Conservation (phyloP, 1,139 yeast genomes). For the Yarrowia galli region DNA sequence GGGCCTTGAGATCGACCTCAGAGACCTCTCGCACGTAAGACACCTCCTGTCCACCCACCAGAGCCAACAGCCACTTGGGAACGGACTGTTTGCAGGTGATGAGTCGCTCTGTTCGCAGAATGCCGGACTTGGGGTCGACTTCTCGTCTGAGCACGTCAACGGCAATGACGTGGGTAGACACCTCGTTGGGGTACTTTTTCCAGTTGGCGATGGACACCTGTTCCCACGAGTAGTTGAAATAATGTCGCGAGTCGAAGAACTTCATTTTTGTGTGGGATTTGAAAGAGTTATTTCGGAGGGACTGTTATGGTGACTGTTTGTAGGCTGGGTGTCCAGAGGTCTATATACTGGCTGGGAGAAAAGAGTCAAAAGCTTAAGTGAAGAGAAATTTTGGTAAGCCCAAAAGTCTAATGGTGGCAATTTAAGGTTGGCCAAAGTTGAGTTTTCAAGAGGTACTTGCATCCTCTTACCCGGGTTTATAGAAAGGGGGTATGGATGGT, state of each 20-base stretch:
- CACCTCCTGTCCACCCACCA: slow-evolving; percentile 76
- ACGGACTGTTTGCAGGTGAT: slow-evolving; percentile 89
- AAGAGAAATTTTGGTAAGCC: neutral
- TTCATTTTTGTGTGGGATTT: slow-evolving; percentile 67
- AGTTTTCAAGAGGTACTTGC: no score
- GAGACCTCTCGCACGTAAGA: slow-evolving; percentile 91
- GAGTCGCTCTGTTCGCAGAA: slow-evolving; percentile 80
- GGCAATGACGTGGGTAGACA: slow-evolving; percentile 91
- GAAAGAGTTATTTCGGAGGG: no score
- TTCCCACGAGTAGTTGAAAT: slow-evolving; percentile 87
- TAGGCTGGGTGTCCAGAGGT: neutral
- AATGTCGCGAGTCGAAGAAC: slow-evolving; percentile 71
- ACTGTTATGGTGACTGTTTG: neutral
- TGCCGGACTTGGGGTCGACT: slow-evolving; percentile 61
- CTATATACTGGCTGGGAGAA: slow-evolving; percentile 25
- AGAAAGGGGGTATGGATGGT: no score
- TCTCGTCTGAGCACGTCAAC: slow-evolving; percentile 86
- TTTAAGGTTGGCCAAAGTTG: neutral
- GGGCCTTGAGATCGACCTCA: slow-evolving; percentile 72
- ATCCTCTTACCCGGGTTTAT: slow-evolving; percentile 6
- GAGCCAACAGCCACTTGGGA: slow-evolving; percentile 77
- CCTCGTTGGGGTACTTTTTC: slow-evolving; percentile 94
- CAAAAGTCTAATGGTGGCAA: neutral
- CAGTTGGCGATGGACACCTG: slow-evolving; percentile 96
- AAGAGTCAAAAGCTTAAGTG: neutral